Percentiles rank a stretch among this genome's conserved stretches.
Evolutionary conservation across 306 rosid species (phyloP).

Genomic region (Dryas octopetala): DNA sequence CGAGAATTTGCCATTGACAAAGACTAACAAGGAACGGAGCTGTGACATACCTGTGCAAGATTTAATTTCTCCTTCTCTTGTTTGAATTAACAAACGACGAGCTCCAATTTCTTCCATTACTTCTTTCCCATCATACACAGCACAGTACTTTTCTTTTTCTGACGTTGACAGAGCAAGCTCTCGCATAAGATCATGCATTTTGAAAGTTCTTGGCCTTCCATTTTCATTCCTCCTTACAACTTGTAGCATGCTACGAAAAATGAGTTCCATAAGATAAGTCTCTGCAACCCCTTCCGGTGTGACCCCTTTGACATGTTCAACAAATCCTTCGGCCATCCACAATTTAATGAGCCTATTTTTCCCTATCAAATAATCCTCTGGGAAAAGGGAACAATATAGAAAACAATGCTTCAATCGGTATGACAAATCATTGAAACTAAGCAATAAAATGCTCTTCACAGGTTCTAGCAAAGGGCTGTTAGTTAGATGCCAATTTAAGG

Average conservation of each 20-base stretch:
- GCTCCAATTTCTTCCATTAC: background rate
- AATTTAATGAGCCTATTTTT: background rate
- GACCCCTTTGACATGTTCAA: background rate
- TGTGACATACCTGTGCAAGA: conserved; percentile 2
- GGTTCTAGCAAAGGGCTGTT: conserved; percentile 4
- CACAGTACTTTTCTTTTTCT: conserved; percentile 14
- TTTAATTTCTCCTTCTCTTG: background rate
- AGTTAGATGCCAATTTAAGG: conserved; percentile 13
- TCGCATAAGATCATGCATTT: conserved; percentile 30
- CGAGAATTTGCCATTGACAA: background rate
- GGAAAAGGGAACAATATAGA: conserved; percentile 19
- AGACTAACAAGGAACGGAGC: conserved; percentile 15
- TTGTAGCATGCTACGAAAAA: conserved; percentile 19
- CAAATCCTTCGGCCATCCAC: conserved; percentile 25
- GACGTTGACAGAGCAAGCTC: conserved; percentile 18
- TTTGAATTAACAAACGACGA: conserved; percentile 13
- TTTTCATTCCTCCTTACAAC: background rate
- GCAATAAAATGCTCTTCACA: conserved; percentile 17
- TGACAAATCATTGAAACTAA: conserved; percentile 19
- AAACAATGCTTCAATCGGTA: conserved; percentile 16
- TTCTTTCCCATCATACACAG: background rate
- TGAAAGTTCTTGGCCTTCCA: conserved; percentile 12
- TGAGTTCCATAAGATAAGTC: conserved; percentile 14
- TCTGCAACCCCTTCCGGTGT: conserved; percentile 9
- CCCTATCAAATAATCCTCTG: conserved; percentile 15